A percentile compares a stretch with the other conserved stretches of the same genome.
Conservation (phyloP, 345 rosid genomes). For the Populus davidiana region DNA sequence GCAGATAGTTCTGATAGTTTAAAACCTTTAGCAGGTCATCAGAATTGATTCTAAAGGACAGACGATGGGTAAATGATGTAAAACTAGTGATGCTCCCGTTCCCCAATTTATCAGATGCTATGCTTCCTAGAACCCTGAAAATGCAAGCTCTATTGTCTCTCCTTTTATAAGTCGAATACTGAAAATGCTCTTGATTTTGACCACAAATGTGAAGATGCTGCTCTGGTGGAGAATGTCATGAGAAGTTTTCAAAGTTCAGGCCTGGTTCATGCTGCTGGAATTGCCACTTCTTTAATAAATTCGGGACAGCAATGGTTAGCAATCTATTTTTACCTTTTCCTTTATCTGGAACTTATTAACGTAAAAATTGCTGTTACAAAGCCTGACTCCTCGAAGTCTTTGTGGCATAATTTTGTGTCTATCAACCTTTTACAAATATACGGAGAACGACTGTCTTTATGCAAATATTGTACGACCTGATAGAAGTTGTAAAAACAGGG, state of each 20-base stretch:
- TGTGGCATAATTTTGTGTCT: not conserved
- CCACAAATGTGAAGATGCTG: conserved; percentile 40
- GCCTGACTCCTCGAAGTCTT: not conserved
- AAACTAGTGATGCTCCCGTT: not conserved
- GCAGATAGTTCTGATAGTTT: not conserved
- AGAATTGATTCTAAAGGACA: not conserved
- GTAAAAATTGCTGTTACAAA: not conserved
- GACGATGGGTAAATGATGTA: not conserved
- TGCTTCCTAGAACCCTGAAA: not conserved
- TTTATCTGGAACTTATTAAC: not conserved
- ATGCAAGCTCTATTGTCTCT: conserved; percentile 19
- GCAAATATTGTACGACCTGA: not conserved
- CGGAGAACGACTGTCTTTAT: not conserved
- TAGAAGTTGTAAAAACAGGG: conserved; percentile 44
- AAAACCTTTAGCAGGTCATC: not conserved
- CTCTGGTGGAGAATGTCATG: conserved; percentile 50
- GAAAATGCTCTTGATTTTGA: conserved; percentile 37
- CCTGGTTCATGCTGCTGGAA: conserved; percentile 60
- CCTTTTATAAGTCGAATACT: not conserved
- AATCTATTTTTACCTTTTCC: not conserved
- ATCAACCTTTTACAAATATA: not conserved
- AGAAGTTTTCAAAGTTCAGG: conserved; percentile 62
- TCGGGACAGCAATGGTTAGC: conserved; percentile 80
- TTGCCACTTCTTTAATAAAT: conserved; percentile 62
- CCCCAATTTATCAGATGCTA: not conserved